Base-by-base conservation (phyloP, 495 filamentous ascomycete genomes). In the Penicillium mononematosum region DNA sequence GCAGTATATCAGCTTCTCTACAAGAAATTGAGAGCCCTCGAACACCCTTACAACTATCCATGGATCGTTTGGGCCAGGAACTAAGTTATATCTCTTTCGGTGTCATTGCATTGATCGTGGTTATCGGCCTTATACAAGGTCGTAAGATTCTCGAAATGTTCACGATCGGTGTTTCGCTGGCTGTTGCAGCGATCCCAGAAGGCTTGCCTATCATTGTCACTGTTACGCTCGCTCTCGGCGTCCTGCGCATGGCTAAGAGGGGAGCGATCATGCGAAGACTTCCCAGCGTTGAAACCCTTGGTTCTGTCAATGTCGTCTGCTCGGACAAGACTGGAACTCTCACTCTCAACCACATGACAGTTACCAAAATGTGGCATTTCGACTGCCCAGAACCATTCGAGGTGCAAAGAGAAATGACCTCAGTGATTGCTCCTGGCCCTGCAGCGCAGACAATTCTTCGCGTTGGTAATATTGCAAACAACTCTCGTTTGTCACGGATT, bases 331-430 rank as follows among this genome's bases (percentile, higher is more conserved):
- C 94, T 19, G 89, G 93, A 22, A 98, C 94, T 20, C 71, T 99
- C 50, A 99, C 94, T 0, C 89, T 89, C 71, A 99, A 98, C 67
- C 95, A 98, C 66, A 97, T 98, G 93, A 95, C 95, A 3, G 92
- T 95, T 2, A 94, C 92, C 17, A 95, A 96, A 64, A 85, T 98
- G 76, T 99, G 94, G 94, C 87, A 91, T 64, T 92, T 94, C 63
- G 89, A 91, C 56, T 81, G 83, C 22, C 69, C 77, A 1, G 78
- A 78, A 17, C 85, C 91, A 14, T 78, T 94, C 27, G 86, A 94
- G 61, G 83, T 95, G 8, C 83, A 88, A 45, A 85, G 83, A 24
- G 88, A 90, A 47, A 80, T 88, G 41, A 77, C 83, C 46, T 83
- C 83, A 7, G 74, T 75, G 22, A 10, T 67, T 41, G 80, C 84